Base-by-base conservation (phyloP, 306 rosid species). In the Pyrus communis region DNA sequence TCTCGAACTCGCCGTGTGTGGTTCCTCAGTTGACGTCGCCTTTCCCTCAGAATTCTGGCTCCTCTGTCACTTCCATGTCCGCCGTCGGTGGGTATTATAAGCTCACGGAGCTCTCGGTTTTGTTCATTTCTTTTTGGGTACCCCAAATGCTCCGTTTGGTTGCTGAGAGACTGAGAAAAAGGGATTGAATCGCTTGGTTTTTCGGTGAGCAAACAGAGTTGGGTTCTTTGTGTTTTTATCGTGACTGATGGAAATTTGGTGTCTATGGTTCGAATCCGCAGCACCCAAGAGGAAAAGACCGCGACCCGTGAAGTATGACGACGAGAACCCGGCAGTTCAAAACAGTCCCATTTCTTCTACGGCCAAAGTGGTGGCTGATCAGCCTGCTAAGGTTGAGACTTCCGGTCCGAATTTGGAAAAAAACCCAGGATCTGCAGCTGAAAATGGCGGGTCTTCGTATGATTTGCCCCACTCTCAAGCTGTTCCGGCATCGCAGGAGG, bases 201-300 rank as follows among this genome's bases (percentile, higher is more conserved):
- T 74, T 72, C 79, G 62, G 64, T 49, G 66, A 22, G 60, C 71
- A 27, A 65, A 75, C 57, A 12, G 46, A 68, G 62, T 43, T 54
- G 14, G 18, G 30, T 22, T 7, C 55, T 30, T 69, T 18, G 21
- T 58, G 38, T 43, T 78, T 31, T 19, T 38, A 2, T 40, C 7
- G 23, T 17, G 43, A 21, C 23, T 65, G 71, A 66, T 69, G 11
- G 21, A 49, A 51, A 78, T 17, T 77, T 79, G 17, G 5, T 59
- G 72, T 30, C 33, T 81, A 40, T 38, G 49, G 51, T 74, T 63
- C 19, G 18, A 52, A 43, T 69, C 31, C 40, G 81, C 84, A 91
- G 99, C 96, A 58, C 94, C 98, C 9, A 96, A 91, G 89, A 89
- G 99, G 87, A 96, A 93, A 78, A 88, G 87, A 46, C 98, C 99